These are phyloP conservation scores for Pleurotus eryngii DNA, from an alignment of 768 basidiomycete species.

Conservation along the genomic window DNA sequence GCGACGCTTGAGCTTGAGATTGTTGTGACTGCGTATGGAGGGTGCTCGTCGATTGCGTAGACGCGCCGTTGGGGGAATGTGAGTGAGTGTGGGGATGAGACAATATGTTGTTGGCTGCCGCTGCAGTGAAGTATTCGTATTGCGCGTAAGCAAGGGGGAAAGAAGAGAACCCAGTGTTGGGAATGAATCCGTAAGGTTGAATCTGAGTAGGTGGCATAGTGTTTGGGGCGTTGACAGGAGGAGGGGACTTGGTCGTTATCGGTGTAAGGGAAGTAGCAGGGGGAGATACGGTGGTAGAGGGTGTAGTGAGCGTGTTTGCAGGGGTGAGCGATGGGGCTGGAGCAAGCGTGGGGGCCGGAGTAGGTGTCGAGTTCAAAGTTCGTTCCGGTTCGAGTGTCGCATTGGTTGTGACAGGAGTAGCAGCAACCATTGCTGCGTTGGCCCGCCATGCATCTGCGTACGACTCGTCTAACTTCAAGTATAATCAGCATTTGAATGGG, in stretches of 20 bases:
- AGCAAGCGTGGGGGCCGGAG: constrained; percentile 10
- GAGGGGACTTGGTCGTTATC: neutral
- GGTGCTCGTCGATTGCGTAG: neutral
- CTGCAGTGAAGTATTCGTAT: neutral
- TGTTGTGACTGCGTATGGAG: neutral
- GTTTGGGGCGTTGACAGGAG: constrained; percentile 13
- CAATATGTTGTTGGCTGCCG: neutral
- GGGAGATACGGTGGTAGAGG: constrained; percentile 8
- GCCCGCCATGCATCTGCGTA: constrained; percentile 65
- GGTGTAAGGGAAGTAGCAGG: constrained; percentile 9
- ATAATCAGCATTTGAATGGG: constrained; percentile 9
- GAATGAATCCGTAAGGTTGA: constrained; percentile 12
- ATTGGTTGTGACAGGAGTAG: constrained; percentile 6
- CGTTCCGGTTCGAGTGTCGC: constrained; percentile 8
- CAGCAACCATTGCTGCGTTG: constrained; percentile 36
- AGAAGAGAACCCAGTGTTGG: constrained; percentile 7
- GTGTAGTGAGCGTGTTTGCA: constrained; percentile 1
- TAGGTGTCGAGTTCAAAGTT: constrained; percentile 9
- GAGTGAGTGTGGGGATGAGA: neutral
- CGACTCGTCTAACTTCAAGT: constrained; percentile 45
- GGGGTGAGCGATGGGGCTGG: constrained; percentile 12
- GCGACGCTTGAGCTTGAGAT: neutral
- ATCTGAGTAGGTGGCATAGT: constrained; percentile 15
- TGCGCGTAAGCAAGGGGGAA: constrained; percentile 20
- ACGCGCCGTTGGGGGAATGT: neutral